Evolutionary conservation across 495 filamentous ascomycete species (phyloP), one percentile per base, ranked within the genome.

Genomic region (Trichoderma gamsii): DNA sequence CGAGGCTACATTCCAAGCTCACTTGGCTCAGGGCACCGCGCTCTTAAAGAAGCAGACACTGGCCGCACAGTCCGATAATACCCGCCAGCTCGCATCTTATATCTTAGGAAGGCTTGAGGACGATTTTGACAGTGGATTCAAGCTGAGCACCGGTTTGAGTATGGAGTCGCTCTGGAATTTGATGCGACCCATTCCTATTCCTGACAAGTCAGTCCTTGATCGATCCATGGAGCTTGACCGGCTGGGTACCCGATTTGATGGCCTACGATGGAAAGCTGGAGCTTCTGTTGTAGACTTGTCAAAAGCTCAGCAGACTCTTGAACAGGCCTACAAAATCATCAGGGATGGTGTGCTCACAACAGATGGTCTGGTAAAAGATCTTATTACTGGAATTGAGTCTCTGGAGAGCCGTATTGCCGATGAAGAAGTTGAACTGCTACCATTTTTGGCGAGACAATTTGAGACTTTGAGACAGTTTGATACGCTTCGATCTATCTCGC

Each of bases 141-240:
- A 88, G 59, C 78, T 95, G 8, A 85, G 80, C 0, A 93, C 87
- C 3, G 93, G 93, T 2, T 82, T 92, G 21, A 88, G 86, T 69
- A 97, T 98, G 92, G 91, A 97, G 73, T 77, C 76, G 32, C 81
- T 98, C 1, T 99, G 95, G 95, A 83, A 83, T 46, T 70, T 77
- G 0, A 86, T 94, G 71, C 84, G 87, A 71, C 92, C 93, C 15
- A 73, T 77, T 43, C 79, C 81, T 1, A 77, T 84, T 9, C 71
- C 74, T 2, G 73, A 75, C 46, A 68, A 74, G 15, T 68, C 71
- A 15, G 78, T 81, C 7, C 86, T 90, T 5, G 84, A 83, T 29
- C 76, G 85, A 41, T 79, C 83, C 8, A 75, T 89, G 16, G 78
- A 85, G 18, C 75, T 96, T 72, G 89, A 94, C 74, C 74, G 75